Conservation (phyloP, 805 yeast species). For the Yarrowia sp. region DNA sequence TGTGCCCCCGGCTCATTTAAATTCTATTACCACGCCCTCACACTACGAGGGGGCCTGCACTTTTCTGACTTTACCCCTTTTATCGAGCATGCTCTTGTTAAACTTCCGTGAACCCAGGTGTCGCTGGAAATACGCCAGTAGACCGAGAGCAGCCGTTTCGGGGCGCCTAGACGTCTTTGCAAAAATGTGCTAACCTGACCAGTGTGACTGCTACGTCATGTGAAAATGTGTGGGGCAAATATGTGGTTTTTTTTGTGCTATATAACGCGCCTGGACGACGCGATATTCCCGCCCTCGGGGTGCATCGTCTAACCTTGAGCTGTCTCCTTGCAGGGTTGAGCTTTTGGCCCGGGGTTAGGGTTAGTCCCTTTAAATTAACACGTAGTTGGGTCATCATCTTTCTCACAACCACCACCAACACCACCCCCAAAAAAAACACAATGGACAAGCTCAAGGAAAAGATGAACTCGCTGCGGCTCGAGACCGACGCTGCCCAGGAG, state of each 20-base stretch:
- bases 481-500: slow-evolving; percentile 97
- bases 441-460: slow-evolving; percentile 60
- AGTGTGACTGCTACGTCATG: background rate
- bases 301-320: too few relatives aligned
- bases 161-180: background rate
- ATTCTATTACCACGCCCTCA: background rate
- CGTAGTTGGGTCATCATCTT: slow-evolving; percentile 25
- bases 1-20: too few relatives aligned
- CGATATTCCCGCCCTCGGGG: slow-evolving; percentile 15
- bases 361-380: slow-evolving; percentile 22
- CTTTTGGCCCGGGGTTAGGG: slow-evolving; percentile 13
- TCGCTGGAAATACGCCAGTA: background rate
- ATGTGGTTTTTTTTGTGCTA: too few relatives aligned
- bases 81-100: slow-evolving; percentile 8
- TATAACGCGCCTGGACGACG: too few relatives aligned
- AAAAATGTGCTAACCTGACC: background rate
- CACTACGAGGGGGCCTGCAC: slow-evolving; percentile 9
- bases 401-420: slow-evolving; percentile 16
- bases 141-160: background rate
- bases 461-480: slow-evolving; percentile 83
- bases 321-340: slow-evolving; percentile 1
- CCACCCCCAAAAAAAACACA: slow-evolving; percentile 28
- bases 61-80: slow-evolving; percentile 21
- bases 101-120: background rate
- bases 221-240: too few relatives aligned